Conservation (phyloP, 371 early-diverging fungal genomes). For the Rhizomucor pusillus region DNA sequence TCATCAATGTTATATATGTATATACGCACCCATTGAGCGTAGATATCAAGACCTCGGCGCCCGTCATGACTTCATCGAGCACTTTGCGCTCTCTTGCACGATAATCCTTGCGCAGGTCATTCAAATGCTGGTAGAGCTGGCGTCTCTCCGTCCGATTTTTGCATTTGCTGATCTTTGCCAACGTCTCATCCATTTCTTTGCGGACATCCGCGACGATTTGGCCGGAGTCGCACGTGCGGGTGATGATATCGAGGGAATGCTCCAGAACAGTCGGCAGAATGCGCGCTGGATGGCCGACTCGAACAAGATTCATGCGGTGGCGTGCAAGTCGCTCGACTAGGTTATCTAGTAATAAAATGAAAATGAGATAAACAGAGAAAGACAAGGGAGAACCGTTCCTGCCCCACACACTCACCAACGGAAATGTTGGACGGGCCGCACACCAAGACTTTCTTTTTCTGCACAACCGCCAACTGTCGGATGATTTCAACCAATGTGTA, state of each 20-base stretch:
- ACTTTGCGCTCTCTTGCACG: conserved; percentile 71
- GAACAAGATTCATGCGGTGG: conserved; percentile 64
- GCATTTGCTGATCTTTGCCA: conserved; percentile 60
- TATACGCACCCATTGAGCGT: conserved; percentile 57
- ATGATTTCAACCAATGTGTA: conserved; percentile 88
- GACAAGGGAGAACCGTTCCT: too few relatives aligned
- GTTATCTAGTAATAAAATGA: conserved; percentile 60
- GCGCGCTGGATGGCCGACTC: conserved; percentile 88
- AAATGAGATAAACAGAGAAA: too few relatives aligned
- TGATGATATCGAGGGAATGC: conserved; percentile 70
- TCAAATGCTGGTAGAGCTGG: conserved; percentile 64
- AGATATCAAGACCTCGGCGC: conserved; percentile 62
- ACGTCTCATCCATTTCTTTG: conserved; percentile 72
- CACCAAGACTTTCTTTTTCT: conserved; percentile 75
- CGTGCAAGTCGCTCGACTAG: conserved; percentile 74
- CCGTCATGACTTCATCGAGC: conserved; percentile 56
- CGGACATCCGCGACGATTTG: conserved; percentile 76
- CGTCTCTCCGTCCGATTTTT: conserved; percentile 68
- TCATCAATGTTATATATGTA: too few relatives aligned
- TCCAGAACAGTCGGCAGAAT: conserved; percentile 69
- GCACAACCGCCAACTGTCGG: conserved; percentile 65
- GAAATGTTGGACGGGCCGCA: conserved; percentile 95
- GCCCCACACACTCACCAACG: conserved; percentile 60
- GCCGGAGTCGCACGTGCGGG: conserved; percentile 75
- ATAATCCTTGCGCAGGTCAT: conserved; percentile 73